Evolutionary conservation across 2,329 filamentous ascomycete species (phyloP).

Genomic region (Claviceps africana): DNA sequence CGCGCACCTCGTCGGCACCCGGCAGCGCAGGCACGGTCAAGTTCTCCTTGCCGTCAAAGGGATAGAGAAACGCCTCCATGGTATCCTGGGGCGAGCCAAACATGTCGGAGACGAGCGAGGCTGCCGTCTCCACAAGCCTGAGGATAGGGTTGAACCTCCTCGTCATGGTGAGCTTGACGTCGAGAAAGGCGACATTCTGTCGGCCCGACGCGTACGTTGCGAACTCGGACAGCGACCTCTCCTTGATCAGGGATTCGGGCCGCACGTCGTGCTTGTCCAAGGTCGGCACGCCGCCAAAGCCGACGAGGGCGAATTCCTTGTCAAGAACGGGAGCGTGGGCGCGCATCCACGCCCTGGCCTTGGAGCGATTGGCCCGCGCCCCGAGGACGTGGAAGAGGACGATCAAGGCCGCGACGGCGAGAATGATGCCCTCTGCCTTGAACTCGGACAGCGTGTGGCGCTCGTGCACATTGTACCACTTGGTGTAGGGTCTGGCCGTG

Average conservation of each 20-base stretch:
- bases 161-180: conserved; percentile 66
- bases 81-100: conserved; percentile 55
- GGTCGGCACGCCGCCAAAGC: conserved; percentile 50
- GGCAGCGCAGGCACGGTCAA: conserved; percentile 55
- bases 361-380: conserved; percentile 62
- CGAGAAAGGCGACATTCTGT: conserved; percentile 83
- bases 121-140: conserved; percentile 45
- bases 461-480: conserved; percentile 96
- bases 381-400: conserved; percentile 72
- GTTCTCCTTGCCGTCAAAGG: conserved; percentile 85
- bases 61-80: conserved; percentile 64
- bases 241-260: conserved; percentile 48
- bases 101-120: conserved; percentile 70
- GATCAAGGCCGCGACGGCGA: conserved; percentile 60
- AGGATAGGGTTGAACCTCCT: conserved; percentile 76
- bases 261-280: conserved; percentile 27
- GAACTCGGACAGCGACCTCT: conserved; percentile 80
- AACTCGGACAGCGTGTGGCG: conserved; percentile 75
- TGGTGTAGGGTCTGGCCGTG: conserved; percentile 57
- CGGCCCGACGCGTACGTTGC: conserved; percentile 78
- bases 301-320: conserved; percentile 76
- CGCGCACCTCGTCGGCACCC: conserved; percentile 39
- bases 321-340: conserved; percentile 59
- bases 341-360: conserved; percentile 67
- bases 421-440: conserved; percentile 69